Conservation (phyloP, 1,139 yeast genomes). For the Torulaspora globosa region DNA sequence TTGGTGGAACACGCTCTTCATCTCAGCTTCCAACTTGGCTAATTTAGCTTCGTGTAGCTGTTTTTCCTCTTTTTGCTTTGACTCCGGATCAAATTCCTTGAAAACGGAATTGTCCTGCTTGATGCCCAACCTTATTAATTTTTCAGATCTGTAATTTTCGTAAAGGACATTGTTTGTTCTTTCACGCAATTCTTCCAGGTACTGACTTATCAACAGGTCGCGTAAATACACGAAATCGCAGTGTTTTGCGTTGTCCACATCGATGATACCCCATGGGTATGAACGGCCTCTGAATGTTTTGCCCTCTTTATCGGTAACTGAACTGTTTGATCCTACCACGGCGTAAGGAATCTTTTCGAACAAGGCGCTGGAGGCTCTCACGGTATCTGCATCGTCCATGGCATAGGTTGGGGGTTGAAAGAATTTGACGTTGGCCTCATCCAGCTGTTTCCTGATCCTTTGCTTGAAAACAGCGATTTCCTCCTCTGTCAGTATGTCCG, state of each 20-base stretch:
- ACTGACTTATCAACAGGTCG: slow-evolving; percentile 83
- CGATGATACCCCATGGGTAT: slow-evolving; percentile 98
- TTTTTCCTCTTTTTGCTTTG: slow-evolving; percentile 91
- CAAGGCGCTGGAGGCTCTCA: slow-evolving; percentile 60
- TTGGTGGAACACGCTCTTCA: slow-evolving; percentile 95
- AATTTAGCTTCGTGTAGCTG: slow-evolving; percentile 90
- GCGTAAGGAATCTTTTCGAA: slow-evolving; percentile 84
- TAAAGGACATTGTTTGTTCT: slow-evolving; percentile 71
- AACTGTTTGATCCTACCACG: slow-evolving; percentile 82
- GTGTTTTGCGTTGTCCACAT: slow-evolving; percentile 91
- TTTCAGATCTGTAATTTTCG: slow-evolving; percentile 85
- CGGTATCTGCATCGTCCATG: slow-evolving; percentile 83
- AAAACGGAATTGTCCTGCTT: slow-evolving; percentile 90
- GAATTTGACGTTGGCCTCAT: slow-evolving; percentile 67
- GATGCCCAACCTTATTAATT: slow-evolving; percentile 77
- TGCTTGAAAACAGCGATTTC: slow-evolving; percentile 74
- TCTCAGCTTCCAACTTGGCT: slow-evolving; percentile 91
- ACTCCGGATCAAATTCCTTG: slow-evolving; percentile 88
- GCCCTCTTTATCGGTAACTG: slow-evolving; percentile 72
- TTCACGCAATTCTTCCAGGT: slow-evolving; percentile 91
- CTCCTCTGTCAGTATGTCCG: slow-evolving; percentile 87
- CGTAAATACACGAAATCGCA: slow-evolving; percentile 90
- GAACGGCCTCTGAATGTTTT: slow-evolving; percentile 82
- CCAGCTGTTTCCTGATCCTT: slow-evolving; percentile 71
- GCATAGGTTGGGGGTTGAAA: slow-evolving; percentile 78